Evolutionary conservation across 306 rosid species (phyloP).

Genomic region (Prinsepia uniflora): DNA sequence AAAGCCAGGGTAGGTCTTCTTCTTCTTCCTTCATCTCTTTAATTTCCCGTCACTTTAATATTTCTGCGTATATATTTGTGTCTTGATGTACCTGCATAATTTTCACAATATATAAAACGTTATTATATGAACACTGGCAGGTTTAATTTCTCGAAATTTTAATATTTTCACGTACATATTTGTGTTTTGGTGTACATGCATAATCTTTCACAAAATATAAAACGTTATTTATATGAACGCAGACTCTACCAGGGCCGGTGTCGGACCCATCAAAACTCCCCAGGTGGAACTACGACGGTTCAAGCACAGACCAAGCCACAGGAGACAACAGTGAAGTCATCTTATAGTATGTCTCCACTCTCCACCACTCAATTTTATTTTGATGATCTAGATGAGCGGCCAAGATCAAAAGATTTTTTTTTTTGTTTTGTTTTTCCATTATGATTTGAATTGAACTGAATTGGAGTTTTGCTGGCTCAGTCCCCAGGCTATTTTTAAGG

Average conservation of each 20-base stretch:
- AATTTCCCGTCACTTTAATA: too few relatives aligned
- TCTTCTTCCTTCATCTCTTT: not conserved
- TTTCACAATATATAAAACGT: too few relatives aligned
- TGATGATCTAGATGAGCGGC: not conserved
- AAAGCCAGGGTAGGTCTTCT: constrained; percentile 41
- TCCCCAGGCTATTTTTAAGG: constrained; percentile 51
- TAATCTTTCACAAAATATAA: too few relatives aligned
- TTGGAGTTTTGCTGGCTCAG: constrained; percentile 17
- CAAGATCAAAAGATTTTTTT: constrained; percentile 4
- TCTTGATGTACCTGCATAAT: too few relatives aligned
- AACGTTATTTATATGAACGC: not conserved
- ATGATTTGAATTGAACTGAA: not conserved
- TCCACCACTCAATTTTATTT: not conserved
- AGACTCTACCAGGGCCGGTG: constrained; percentile 45
- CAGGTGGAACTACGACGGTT: constrained; percentile 55
- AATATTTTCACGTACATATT: too few relatives aligned
- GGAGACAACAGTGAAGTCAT: constrained; percentile 56
- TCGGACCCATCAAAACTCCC: constrained; percentile 47
- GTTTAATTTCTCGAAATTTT: too few relatives aligned
- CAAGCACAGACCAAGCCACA: constrained; percentile 53
- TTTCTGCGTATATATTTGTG: too few relatives aligned
- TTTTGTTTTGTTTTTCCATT: not conserved
- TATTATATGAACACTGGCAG: constrained; percentile 28
- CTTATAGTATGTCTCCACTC: constrained; percentile 25
- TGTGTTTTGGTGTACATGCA: too few relatives aligned